Percentiles rank a stretch among this genome's conserved stretches.
Conservation (phyloP, 78 protist genomes). For the Dictyostelium intermedium region DNA sequence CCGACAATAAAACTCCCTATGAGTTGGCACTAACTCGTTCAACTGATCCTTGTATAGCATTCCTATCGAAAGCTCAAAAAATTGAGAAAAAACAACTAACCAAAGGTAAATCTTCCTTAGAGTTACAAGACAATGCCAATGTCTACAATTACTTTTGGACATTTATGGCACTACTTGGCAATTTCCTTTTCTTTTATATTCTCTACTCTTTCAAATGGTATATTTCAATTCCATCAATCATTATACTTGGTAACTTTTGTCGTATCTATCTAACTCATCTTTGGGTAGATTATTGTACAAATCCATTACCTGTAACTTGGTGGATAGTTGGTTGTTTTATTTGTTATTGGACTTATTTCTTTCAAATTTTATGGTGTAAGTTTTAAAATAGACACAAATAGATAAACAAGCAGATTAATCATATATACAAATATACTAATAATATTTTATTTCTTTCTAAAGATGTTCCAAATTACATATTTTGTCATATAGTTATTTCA, state of each 20-base stretch:
- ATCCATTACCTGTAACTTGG: conserved; percentile 60
- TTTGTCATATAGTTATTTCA: conserved; percentile 9
- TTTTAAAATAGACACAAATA: not conserved
- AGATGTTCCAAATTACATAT: conserved; percentile 13
- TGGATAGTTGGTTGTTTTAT: conserved; percentile 64
- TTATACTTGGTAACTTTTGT: conserved; percentile 8
- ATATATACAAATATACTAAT: not conserved
- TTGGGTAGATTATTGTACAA: conserved; percentile 10
- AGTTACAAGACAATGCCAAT: not conserved
- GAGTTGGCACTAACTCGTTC: conserved; percentile 53
- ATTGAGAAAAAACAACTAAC: not conserved
- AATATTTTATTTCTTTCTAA: not conserved
- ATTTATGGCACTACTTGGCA: conserved; percentile 26
- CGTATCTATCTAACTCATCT: conserved; percentile 4
- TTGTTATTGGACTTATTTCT: conserved; percentile 62
- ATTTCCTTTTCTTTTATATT: conserved; percentile 17
- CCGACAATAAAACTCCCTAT: conserved; percentile 25
- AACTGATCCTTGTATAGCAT: conserved; percentile 37
- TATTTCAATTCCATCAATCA: conserved; percentile 2
- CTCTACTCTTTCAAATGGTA: not conserved
- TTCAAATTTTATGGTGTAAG: conserved; percentile 25
- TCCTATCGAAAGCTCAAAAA: conserved; percentile 6
- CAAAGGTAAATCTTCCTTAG: not conserved
- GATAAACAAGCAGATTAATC: no score
- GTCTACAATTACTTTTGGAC: conserved; percentile 38